phyloP scores from a whole-genome alignment of 2,329 filamentous ascomycete genomes.

The Thelonectria discophora region DNA sequence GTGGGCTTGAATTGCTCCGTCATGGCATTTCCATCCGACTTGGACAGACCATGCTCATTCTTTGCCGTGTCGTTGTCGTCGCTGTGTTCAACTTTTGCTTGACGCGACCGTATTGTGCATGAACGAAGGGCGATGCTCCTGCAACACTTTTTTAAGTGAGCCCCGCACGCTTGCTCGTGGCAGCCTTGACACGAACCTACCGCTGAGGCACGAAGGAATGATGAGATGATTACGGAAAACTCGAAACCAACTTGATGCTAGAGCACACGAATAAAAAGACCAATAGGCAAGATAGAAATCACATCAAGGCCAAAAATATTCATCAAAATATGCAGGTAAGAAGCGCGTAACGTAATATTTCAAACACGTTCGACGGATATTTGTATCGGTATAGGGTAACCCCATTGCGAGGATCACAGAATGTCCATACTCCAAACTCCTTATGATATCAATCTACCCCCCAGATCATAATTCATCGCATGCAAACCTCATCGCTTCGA shows the following conservation, averaged over 20 bases:
- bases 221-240: too few species aligned
- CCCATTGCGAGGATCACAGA: background rate
- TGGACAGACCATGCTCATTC: slow-evolving; percentile 19
- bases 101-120: slow-evolving; percentile 14
- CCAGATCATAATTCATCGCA: background rate
- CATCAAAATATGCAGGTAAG: too few species aligned
- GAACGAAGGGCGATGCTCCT: background rate
- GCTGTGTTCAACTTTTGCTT: slow-evolving; percentile 7
- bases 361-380: background rate
- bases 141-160: background rate
- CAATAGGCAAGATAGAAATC: too few species aligned
- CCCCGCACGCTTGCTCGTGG: background rate
- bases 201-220: too few species aligned
- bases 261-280: too few species aligned
- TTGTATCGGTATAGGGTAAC: background rate
- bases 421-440: background rate
- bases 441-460: background rate
- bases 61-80: slow-evolving; percentile 3
- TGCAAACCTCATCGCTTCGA: slow-evolving; percentile 29
- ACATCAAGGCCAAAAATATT: too few species aligned
- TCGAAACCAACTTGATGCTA: too few species aligned
- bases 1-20: slow-evolving; percentile 48
- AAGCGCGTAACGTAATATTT: background rate
- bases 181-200: background rate
- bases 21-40: slow-evolving; percentile 58